Evolutionary conservation across 164 flowering plant genomes (phyloP), one percentile per base, ranked within the genome.

Genomic region (Macadamia integrifolia): DNA sequence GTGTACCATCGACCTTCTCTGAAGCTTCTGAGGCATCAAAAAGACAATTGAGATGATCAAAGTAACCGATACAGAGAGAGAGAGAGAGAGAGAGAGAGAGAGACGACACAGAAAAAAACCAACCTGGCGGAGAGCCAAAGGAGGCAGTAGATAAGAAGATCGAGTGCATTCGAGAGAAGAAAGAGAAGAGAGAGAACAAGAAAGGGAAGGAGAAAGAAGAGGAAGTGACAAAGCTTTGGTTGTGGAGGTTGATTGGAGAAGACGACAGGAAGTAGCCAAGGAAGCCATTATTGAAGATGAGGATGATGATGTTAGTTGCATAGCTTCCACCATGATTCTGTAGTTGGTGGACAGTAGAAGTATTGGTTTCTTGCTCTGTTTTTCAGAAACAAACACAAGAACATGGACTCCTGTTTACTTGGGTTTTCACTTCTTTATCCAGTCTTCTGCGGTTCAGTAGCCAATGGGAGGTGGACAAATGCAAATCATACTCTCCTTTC

Each of bases 71-170:
- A 12, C 28, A 72, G 23, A 62, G n/a, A 28, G n/a, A n/a, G 2
- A 49, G 13, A 23, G 31, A 29, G 30, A 42, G n/a, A 31, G 55
- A 17, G 31, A 71, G 30, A 62, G 30, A 46, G 31, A 53, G 40
- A 35, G 53, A 57, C 29, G 11, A 10, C 10, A 28, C 11, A 30
- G 29, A 61, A 8, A 46, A 72, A 59, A 46, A 59, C 15, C 17
- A 17, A 87, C 86, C 82, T 81, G 81, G 64, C n/a, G 66, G 61
- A 76, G 79, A 65, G 78, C 81, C 57, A 79, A 70, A 43, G 59
- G 80, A 59, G 83, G 70, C 10, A 69, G 53, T 42, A 61, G 74
- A 63, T 87, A 80, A 32, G 87, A 79, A 5, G 81, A 85, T 35
- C 73, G 70, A 75, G 82, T 76, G 61, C 76, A 75, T 63, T 68